Evolutionary conservation across 495 filamentous ascomycete species (phyloP), one percentile per base, ranked within the genome.

Genomic region (Hypomontagnella submonticulosa): DNA sequence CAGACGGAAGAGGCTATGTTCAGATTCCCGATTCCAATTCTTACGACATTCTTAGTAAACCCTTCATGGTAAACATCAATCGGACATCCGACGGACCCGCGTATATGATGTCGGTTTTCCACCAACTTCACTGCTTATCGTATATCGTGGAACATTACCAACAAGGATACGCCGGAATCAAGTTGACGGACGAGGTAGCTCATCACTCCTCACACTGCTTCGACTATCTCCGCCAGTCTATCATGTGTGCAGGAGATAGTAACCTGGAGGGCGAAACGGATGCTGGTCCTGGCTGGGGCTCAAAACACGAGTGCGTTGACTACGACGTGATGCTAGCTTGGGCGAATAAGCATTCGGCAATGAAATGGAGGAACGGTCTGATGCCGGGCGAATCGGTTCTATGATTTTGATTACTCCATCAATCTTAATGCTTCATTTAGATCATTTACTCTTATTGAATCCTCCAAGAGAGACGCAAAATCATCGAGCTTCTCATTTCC

Each of bases 51-150:
- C 76, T 81, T 30, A 61, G 68, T 10, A 69, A 77, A 12, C 80
- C 80, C 0, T 80, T 77, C 66, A 71, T 37, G 19, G 66, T 76
- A 11, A 50, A 61, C 5, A 41, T 80, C 1, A 66, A 75, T 60
- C 74, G 75, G 13, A 52, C 69, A 8, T 55, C 59, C 0, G 70
- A 80, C 33, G 79, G 78, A 2, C 77, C 77, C 2, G 77, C 73
- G 1, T 82, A 75, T 70, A 81, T 82, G 80, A 78, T 84, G 68
- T 77, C 78, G 20, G 80, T 82, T 10, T 82, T 83, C 63, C 81
- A 85, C 69, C 81, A 84, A 59, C 75, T 85, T 2, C 81, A 85
- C 58, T 84, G 82, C 59, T 69, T 85, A 23, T 81, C 78, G 8
- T 81, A 80, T 56, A 42, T 82, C 20, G 72, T 76, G 4, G 67